Evolutionary conservation across 345 rosid species (phyloP).

Genomic region (Arabidopsis suecica): DNA sequence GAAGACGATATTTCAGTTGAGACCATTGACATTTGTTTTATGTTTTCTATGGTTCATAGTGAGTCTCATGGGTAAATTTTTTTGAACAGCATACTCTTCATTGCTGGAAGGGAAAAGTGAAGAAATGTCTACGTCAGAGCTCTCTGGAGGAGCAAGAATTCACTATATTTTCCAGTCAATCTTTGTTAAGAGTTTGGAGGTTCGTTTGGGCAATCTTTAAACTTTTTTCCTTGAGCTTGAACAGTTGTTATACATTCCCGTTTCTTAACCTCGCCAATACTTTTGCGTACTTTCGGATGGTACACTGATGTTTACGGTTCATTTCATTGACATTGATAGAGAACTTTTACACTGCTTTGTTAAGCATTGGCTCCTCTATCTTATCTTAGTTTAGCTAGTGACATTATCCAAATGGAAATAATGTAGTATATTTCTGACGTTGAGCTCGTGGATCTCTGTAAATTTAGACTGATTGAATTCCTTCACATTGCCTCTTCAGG

Average conservation of each 20-base stretch:
- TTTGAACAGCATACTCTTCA: constrained; percentile 56
- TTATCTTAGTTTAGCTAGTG: constrained; percentile 6
- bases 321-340: constrained; percentile 11
- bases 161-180: constrained; percentile 68
- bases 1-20: constrained; percentile 4
- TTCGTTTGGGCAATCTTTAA: constrained; percentile 32
- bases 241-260: no score
- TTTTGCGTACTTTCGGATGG: neutral
- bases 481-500: constrained; percentile 45
- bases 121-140: constrained; percentile 67
- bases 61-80: constrained; percentile 27
- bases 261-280: neutral
- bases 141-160: constrained; percentile 77
- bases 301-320: constrained; percentile 3
- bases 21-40: constrained; percentile 3
- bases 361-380: neutral
- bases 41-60: constrained; percentile 18
- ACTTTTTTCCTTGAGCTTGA: neutral
- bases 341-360: neutral
- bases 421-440: neutral
- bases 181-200: constrained; percentile 76
- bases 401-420: neutral
- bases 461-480: constrained; percentile 32
- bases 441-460: constrained; percentile 18
- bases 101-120: constrained; percentile 70